A percentile compares a stretch with the other conserved stretches of the same genome.
phyloP scores from a whole-genome alignment of 2,329 filamentous ascomycete genomes.

The Periconia digitata region DNA sequence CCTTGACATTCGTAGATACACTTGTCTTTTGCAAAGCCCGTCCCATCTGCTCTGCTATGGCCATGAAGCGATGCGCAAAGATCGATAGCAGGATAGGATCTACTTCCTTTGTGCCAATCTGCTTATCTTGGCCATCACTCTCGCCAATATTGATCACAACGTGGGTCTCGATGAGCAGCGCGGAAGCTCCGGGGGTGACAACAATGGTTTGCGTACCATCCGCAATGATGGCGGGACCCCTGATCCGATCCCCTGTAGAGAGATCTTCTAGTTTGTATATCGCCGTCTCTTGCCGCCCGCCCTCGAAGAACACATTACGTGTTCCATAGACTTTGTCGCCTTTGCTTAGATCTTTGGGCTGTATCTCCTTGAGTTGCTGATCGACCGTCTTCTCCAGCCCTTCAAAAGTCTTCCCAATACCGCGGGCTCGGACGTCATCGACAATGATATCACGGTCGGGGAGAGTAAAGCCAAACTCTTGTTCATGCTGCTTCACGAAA shows the following conservation, averaged over 20 bases:
- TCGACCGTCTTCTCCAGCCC: conserved; percentile 81
- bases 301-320: conserved; percentile 80
- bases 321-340: conserved; percentile 66
- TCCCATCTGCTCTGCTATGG: conserved; percentile 84
- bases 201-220: conserved; percentile 92
- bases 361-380: conserved; percentile 73
- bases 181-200: conserved; percentile 75
- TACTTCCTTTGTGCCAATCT: conserved; percentile 58
- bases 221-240: conserved; percentile 82
- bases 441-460: conserved; percentile 84
- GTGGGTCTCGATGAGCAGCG: conserved; percentile 79
- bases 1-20: conserved; percentile 79
- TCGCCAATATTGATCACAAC: conserved; percentile 83
- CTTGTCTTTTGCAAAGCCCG: conserved; percentile 76
- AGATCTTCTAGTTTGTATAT: conserved; percentile 82
- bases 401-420: conserved; percentile 85
- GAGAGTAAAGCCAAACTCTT: conserved; percentile 90
- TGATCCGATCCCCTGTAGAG: conserved; percentile 68
- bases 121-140: conserved; percentile 51
- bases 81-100: conserved; percentile 78
- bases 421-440: conserved; percentile 84
- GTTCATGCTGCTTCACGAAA: conserved; percentile 83
- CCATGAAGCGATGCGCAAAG: conserved; percentile 82
- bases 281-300: conserved; percentile 73
- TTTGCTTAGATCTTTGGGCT: conserved; percentile 57